These are phyloP conservation scores for Salix udensis DNA, from an alignment of 345 rosid species.

Conservation along the genomic window DNA sequence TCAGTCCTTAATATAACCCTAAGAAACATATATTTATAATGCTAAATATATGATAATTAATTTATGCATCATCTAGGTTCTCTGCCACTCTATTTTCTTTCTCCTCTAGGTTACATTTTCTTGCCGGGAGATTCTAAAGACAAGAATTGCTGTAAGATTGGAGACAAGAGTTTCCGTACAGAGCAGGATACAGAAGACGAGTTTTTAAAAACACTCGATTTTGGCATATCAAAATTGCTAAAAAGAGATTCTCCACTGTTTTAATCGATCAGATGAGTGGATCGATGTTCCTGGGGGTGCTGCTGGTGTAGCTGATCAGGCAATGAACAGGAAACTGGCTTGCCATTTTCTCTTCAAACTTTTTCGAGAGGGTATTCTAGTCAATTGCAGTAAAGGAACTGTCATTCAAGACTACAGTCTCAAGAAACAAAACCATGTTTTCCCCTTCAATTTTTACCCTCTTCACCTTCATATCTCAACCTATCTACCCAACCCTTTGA, in stretches of 20 bases:
- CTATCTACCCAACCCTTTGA: constrained; percentile 1
- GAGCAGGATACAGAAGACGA: background rate
- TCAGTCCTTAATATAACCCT: background rate
- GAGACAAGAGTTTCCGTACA: background rate
- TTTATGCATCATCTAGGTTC: too few relatives aligned
- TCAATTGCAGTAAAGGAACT: constrained; percentile 12
- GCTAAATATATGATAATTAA: too few relatives aligned
- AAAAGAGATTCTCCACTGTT: background rate
- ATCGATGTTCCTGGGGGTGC: background rate
- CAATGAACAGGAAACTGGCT: background rate
- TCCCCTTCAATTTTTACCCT: constrained; percentile 26
- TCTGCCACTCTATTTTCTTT: too few relatives aligned
- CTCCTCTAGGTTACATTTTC: background rate
- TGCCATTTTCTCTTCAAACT: background rate
- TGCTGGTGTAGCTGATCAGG: background rate
- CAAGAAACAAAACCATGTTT: constrained; percentile 27
- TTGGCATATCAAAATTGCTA: background rate
- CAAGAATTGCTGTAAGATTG: background rate
- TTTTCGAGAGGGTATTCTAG: constrained; percentile 17
- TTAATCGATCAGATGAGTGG: background rate
- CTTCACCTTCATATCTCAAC: constrained; percentile 7
- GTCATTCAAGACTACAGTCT: constrained; percentile 26
- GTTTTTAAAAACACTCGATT: background rate
- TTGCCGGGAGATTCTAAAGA: background rate
- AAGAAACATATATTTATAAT: too few relatives aligned